phyloP scores from a whole-genome alignment of 768 basidiomycete genomes.

The Amanita exitialis region DNA sequence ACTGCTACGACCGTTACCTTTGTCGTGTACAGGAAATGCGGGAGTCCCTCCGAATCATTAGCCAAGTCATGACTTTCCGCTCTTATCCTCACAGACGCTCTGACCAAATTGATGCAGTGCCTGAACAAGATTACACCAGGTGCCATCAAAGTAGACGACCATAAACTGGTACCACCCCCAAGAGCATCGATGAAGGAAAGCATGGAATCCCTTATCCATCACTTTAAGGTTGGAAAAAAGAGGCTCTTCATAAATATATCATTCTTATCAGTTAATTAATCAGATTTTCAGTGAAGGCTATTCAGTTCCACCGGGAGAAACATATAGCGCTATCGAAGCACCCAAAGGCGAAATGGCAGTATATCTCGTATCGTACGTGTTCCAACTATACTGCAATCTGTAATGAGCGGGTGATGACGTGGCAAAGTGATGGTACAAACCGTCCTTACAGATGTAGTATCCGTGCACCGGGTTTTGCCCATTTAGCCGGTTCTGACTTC shows the following conservation, averaged over 20 bases:
- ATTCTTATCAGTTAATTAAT: neutral
- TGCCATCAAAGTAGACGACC: conserved; percentile 90
- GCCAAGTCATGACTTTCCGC: conserved; percentile 36
- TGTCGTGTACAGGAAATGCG: conserved; percentile 98
- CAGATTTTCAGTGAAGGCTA: conserved; percentile 95
- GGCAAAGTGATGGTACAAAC: conserved; percentile 78
- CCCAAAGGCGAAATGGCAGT: conserved; percentile 99
- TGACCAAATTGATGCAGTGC: conserved; percentile 39
- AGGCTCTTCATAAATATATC: neutral
- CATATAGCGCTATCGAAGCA: conserved; percentile 95
- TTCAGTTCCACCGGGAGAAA: conserved; percentile 92
- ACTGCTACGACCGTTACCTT: conserved; percentile 96
- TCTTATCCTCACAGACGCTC: neutral
- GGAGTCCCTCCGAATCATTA: conserved; percentile 84
- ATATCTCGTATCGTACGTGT: conserved; percentile 87
- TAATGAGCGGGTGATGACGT: neutral
- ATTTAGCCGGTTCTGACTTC: conserved; percentile 92
- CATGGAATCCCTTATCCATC: conserved; percentile 97
- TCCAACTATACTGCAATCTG: neutral
- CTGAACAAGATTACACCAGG: conserved; percentile 96
- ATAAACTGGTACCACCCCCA: conserved; percentile 94
- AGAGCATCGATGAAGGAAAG: conserved; percentile 98
- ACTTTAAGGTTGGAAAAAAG: conserved; percentile 69
- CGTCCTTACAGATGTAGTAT: conserved; percentile 96
- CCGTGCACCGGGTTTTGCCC: conserved; percentile 93